phyloP scores from a whole-genome alignment of 805 yeast species.

The Candida ovalis region DNA sequence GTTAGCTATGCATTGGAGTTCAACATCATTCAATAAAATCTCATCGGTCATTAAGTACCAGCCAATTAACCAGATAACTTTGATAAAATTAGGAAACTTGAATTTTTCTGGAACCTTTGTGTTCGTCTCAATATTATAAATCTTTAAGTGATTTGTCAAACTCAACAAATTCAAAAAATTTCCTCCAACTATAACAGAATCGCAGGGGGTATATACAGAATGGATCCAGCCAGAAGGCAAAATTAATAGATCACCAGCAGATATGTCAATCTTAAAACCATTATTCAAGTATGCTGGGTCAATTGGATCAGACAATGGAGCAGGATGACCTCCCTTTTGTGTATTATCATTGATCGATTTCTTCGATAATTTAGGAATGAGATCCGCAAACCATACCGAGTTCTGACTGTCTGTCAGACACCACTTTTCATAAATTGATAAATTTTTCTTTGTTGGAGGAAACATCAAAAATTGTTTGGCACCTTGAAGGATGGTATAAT shows the following conservation, averaged over 20 bases:
- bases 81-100: constrained; percentile 73
- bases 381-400: constrained; percentile 60
- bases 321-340: not conserved
- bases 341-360: constrained; percentile 3
- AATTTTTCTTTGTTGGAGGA: constrained; percentile 69
- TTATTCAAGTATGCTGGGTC: constrained; percentile 32
- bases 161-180: constrained; percentile 70
- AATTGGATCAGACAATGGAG: not conserved
- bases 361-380: constrained; percentile 26
- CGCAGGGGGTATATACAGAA: constrained; percentile 78
- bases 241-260: constrained; percentile 69
- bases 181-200: constrained; percentile 83
- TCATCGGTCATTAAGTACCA: constrained; percentile 31
- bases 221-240: constrained; percentile 95
- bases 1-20: constrained; percentile 18
- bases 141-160: constrained; percentile 56
- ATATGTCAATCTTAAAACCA: constrained; percentile 30
- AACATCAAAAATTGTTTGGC: constrained; percentile 67
- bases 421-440: constrained; percentile 67
- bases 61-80: constrained; percentile 66
- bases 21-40: constrained; percentile 8
- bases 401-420: constrained; percentile 62
- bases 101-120: constrained; percentile 75
- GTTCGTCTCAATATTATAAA: constrained; percentile 56
- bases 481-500: constrained; percentile 79